These are phyloP conservation scores for Trichoderma simmonsii DNA, from an alignment of 2,329 filamentous ascomycete species.

Conservation along the genomic window DNA sequence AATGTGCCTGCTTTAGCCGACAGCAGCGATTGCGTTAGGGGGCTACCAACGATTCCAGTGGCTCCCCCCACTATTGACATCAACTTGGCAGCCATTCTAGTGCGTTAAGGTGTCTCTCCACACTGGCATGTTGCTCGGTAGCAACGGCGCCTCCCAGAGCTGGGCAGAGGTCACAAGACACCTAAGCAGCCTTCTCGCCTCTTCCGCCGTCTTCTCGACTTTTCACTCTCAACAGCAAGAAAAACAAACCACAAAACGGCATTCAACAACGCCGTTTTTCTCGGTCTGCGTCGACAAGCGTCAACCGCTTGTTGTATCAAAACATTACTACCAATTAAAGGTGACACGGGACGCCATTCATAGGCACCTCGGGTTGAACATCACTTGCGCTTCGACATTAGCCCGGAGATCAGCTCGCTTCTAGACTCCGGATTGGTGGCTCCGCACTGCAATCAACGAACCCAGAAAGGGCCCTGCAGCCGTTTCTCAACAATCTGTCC, in stretches of 20 bases:
- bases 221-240: not conserved
- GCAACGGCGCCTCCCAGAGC: slow-evolving; percentile 3
- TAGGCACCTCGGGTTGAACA: not conserved
- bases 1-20: slow-evolving; percentile 15
- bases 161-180: slow-evolving; percentile 14
- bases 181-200: not conserved
- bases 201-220: not conserved
- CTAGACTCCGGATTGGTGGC: slow-evolving; percentile 14
- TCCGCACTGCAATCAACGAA: slow-evolving; percentile 11
- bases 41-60: slow-evolving; percentile 1
- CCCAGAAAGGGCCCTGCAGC: slow-evolving; percentile 6
- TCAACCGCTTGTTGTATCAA: slow-evolving; percentile 12
- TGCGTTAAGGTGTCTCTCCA: not conserved
- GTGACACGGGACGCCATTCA: not conserved
- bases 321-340: not conserved
- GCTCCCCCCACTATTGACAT: slow-evolving; percentile 7
- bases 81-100: not conserved
- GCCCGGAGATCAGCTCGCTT: slow-evolving; percentile 6
- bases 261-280: slow-evolving; percentile 11
- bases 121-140: slow-evolving; percentile 13
- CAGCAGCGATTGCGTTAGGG: slow-evolving; percentile 4
- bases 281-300: not conserved
- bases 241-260: not conserved
- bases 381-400: slow-evolving; percentile 8
- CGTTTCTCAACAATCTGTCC: slow-evolving; percentile 20